phyloP scores from a whole-genome alignment of 2,329 filamentous ascomycete genomes.

The Penicillium aurantiogriseum region DNA sequence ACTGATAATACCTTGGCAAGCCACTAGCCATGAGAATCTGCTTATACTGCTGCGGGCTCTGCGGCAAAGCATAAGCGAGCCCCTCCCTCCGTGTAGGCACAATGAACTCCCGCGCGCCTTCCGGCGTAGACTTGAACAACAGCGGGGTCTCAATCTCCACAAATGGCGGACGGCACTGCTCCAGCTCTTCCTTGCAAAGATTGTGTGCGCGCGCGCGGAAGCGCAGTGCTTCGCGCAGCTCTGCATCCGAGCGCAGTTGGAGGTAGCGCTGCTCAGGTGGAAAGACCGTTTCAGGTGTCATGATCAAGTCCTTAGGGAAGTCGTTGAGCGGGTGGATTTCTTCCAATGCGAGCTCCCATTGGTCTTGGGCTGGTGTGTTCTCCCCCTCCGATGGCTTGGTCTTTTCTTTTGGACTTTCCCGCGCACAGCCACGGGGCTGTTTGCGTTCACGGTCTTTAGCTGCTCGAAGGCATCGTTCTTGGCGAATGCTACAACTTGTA shows the following conservation, averaged over 20 bases:
- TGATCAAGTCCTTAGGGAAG: slow-evolving; percentile 73
- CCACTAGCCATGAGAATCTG: slow-evolving; percentile 95
- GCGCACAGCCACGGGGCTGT: slow-evolving; percentile 56
- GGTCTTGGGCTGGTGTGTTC: slow-evolving; percentile 32
- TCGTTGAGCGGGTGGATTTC: slow-evolving; percentile 67
- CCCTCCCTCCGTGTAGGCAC: slow-evolving; percentile 79
- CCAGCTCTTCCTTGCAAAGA: slow-evolving; percentile 55
- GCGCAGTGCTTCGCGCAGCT: slow-evolving; percentile 65
- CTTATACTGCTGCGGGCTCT: slow-evolving; percentile 98
- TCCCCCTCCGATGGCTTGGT: slow-evolving; percentile 29
- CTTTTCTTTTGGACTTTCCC: slow-evolving; percentile 49
- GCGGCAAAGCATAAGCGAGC: slow-evolving; percentile 83
- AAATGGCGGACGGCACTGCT: slow-evolving; percentile 56
- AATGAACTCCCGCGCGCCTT: slow-evolving; percentile 91
- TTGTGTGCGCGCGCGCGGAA: slow-evolving; percentile 65
- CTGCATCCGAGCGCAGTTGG: slow-evolving; percentile 73
- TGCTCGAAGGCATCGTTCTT: slow-evolving; percentile 38
- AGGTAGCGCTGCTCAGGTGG: slow-evolving; percentile 74
- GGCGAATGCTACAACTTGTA: slow-evolving; percentile 52
- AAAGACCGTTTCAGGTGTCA: slow-evolving; percentile 72
- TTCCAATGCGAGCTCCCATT: slow-evolving; percentile 61
- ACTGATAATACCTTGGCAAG: slow-evolving; percentile 79
- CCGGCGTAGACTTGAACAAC: slow-evolving; percentile 95
- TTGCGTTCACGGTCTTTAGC: slow-evolving; percentile 47
- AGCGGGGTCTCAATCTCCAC: slow-evolving; percentile 86